Base-by-base conservation (phyloP, 1,284 basidiomycete genomes). In the Austroboletus novae-zelandiae region DNA sequence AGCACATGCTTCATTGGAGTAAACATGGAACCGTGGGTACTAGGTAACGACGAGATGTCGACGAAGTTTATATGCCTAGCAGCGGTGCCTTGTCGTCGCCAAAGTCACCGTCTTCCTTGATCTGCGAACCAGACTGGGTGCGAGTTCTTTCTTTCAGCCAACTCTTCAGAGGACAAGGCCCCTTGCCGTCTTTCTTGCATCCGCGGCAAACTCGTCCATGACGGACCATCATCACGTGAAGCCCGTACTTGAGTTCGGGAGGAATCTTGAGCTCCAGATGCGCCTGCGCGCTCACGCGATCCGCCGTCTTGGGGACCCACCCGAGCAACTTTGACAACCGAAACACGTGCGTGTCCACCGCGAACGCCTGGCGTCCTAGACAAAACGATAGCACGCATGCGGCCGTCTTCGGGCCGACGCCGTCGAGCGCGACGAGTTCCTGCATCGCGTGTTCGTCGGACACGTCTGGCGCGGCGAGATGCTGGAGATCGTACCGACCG, bases 351-450 rank as follows among this genome's bases (percentile, higher is more conserved):
- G 88, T 91, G 61, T 91, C 88, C 45, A 91, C 88, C 0, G 89
- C 86, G 61, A 91, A 90, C 1, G 81, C 82, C 50, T 85, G 76
- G 14, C 87, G 71, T 1, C 81, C 83, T 18, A 91, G 73, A 61
- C 86, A 88, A 64, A 91, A 90, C n/a, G 90, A 73, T 14, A 89
- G 66, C 0, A 91, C 88, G 60, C 89, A 91, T 6, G 82, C 81
- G 0, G 87, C 87, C 0, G 88, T 90, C 70, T 91, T 91, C 2
- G 86, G 84, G 1, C 89, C 89, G 4, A 91, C 85, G 0, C 86
- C 86, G 40, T 81, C 72, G 55, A 84, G 84, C 5, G 77, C 74
- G n/a, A 86, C 74, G 17, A 89, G 73, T 56, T 83, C 84, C 53
- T 75, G 69, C 86, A 89, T 90, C 20, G 83, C 81, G 31, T 79